Base-by-base conservation (phyloP, 2,329 filamentous ascomycete species). In the Fusarium dimerum region DNA sequence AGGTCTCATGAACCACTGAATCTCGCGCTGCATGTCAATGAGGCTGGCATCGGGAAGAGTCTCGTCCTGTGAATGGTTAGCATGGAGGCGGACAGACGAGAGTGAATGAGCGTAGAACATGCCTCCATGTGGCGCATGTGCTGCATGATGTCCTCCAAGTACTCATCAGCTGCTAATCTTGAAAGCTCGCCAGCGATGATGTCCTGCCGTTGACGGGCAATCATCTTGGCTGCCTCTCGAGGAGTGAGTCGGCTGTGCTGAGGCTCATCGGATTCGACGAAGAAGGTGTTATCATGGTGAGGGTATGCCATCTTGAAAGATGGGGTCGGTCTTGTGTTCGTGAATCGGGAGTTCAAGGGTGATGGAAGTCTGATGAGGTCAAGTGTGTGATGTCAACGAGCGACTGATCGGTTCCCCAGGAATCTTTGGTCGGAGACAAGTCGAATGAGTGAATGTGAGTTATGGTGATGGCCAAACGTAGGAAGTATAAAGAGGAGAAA, bases 1-100 rank as follows among this genome's bases (percentile, higher is more conserved):
- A 1, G 94, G 94, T 66, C 94, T 82, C 94, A 99, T 99, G 76
- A 95, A 97, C 94, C 94, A 99, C 71, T 97, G 92, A 59, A 99
- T 97, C 81, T 99, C 94, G 61, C 92, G 92, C 76, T 99, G 94
- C 74, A 97, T 97, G 73, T 99, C 94, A 72, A 99, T 99, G 36
- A 95, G 92, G 72, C 93, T 93, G 71, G 96, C 93, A 73, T 99
- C 94, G 48, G 94, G 90, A 61, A 97, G 80, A 29, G 94, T 97
- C 75, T 95, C 89, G 67, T 87, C 83, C 82, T 84, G 43, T 50
- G 41, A 20, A 45, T 52, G 29, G 61, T 67, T 56, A 76, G 67
- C 55, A 51, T 43, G 48, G 43, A 48, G 32, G 26, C 17, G 45
- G 7, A 18, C 1, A 32, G 36, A 10, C 26, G 20, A 9, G 5